A percentile compares a stretch with the other conserved stretches of the same genome.
Evolutionary conservation across 768 basidiomycete genomes (phyloP).

Genomic region (Goffeauzyma gilvescens): DNA sequence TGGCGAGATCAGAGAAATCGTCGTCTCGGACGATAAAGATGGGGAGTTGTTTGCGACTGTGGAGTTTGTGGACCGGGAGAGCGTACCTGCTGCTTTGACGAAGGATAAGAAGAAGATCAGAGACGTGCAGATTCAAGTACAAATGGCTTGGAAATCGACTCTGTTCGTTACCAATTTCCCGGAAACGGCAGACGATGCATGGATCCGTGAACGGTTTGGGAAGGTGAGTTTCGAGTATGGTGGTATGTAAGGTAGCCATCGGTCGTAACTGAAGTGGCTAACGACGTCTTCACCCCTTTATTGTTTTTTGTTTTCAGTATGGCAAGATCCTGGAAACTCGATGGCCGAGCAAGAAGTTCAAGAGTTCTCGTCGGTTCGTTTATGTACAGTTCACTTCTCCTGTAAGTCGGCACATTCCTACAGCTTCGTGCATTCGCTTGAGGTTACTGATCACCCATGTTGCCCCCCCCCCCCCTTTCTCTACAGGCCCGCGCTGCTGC

Average conservation of each 20-base stretch:
- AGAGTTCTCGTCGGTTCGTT: slow-evolving; percentile 71
- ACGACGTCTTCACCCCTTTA: neutral
- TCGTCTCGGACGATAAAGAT: slow-evolving; percentile 46
- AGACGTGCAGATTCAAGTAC: slow-evolving; percentile 59
- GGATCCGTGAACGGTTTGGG: slow-evolving; percentile 55
- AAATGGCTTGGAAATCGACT: slow-evolving; percentile 83
- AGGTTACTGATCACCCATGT: neutral
- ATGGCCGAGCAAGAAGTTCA: slow-evolving; percentile 97
- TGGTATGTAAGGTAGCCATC: no score
- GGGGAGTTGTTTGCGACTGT: slow-evolving; percentile 58
- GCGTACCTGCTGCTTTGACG: slow-evolving; percentile 66
- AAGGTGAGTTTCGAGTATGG: slow-evolving; percentile 40
- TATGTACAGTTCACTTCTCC: slow-evolving; percentile 80
- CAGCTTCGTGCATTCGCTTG: neutral
- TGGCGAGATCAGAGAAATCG: slow-evolving; percentile 66
- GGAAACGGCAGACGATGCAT: slow-evolving; percentile 56
- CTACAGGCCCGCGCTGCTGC: slow-evolving; percentile 42
- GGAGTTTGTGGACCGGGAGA: slow-evolving; percentile 62
- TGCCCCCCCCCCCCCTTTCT: neutral
- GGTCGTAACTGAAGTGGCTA: neutral
- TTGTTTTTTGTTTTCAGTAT: slow-evolving; percentile 39
- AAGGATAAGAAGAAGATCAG: slow-evolving; percentile 81
- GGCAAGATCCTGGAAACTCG: slow-evolving; percentile 82
- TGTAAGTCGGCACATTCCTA: slow-evolving; percentile 37
- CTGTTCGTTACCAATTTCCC: slow-evolving; percentile 94